Base-by-base conservation (phyloP, 2,329 filamentous ascomycete genomes). In the Aureobasidium sp. region DNA sequence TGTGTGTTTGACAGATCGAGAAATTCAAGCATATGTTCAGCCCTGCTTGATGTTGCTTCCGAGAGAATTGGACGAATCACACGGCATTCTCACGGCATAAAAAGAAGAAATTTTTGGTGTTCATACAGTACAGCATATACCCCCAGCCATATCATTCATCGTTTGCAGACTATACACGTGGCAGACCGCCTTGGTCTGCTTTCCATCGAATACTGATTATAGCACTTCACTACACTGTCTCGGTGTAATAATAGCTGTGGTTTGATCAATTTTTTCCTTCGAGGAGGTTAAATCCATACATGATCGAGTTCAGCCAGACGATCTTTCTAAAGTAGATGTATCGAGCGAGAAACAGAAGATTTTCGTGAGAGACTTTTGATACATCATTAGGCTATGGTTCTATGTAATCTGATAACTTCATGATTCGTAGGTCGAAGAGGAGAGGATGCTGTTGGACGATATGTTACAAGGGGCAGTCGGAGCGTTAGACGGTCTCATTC, bases 11-110 rank as follows among this genome's bases (percentile, higher is more conserved):
- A 20, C 65, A 78, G 78, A 81, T 81, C 66, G 79, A 81, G 64
- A 81, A 81, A 70, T 81, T 81, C 65, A 81, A 81, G 69, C 79
- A 81, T 64, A 78, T 81, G 78, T 73, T 81, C 61, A 73, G 71
- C 55, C 59, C 60, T 52, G 26, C 50, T 27, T 52, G 50, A 52
- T 37, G 8, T 10, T 24, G 13, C 15, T 27, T n/a, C 0, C 20
- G 15, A 51, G 13, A 6, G 26, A 15, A 20, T 17, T 12, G 20
- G 0, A 53, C n/a, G 10, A 24, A 12, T 7, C 5, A 41, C 37
- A 32, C 34, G 46, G 46, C 52, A 15, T 39, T 9, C 32, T 32
- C 26, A 36, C 39, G 27, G 36, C 13, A 41, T 29, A 36, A 43
- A 46, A 36, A 20, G 15, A 43, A 41, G 34, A 55, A 20, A 20